Percentiles rank a stretch among this genome's conserved stretches.
phyloP scores from a whole-genome alignment of 2,329 filamentous ascomycete species.

The Aspergillus hortae region DNA sequence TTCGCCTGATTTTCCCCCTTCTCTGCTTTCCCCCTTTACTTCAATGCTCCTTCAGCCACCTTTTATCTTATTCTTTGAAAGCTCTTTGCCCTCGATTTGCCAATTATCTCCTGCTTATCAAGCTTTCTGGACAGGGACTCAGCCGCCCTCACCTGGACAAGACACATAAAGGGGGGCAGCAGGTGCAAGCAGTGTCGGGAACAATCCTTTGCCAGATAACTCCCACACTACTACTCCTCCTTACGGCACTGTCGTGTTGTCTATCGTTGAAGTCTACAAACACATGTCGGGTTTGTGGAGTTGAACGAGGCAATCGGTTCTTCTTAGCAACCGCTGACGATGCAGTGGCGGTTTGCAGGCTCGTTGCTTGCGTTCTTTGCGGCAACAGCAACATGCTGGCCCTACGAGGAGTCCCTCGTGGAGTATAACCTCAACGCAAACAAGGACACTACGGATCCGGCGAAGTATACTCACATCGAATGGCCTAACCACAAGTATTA shows the following conservation, averaged over 20 bases:
- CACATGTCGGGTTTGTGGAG: conserved; percentile 21
- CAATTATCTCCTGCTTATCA: not conserved
- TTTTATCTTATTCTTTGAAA: not conserved
- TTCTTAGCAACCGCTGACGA: conserved; percentile 17
- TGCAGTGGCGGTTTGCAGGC: conserved; percentile 29
- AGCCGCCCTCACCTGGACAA: conserved; percentile 1
- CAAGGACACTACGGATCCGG: conserved; percentile 50
- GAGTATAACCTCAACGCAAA: conserved; percentile 62
- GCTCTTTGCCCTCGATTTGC: not conserved
- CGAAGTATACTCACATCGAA: conserved; percentile 56
- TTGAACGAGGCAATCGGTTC: conserved; percentile 3
- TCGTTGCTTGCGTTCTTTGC: conserved; percentile 27
- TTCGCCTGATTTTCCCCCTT: conserved; percentile 5
- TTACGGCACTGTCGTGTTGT: not conserved
- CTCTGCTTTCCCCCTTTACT: conserved; percentile 1
- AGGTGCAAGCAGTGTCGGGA: conserved; percentile 1
- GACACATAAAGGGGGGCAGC: conserved; percentile 6
- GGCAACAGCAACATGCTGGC: conserved; percentile 28
- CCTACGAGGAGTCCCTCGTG: conserved; percentile 49
- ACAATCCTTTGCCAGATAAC: not conserved
- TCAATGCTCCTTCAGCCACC: not conserved
- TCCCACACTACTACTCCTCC: not conserved
- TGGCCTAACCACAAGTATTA: conserved; percentile 53
- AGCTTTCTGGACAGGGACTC: not conserved
- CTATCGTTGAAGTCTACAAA: not conserved